A percentile compares a stretch with the other conserved stretches of the same genome.
phyloP scores from a whole-genome alignment of 306 rosid species.

The Cucumis sativus region Cucumber_9930_V3 NC_026655.2:4897001-4897500 shows the following conservation, averaged over 20 bases:
- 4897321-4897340: constrained; percentile 64
- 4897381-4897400: constrained; percentile 89
- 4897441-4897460: constrained; percentile 89
- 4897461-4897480: constrained; percentile 90
- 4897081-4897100: background rate
- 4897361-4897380: constrained; percentile 26
- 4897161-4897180: background rate
- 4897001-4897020: constrained; percentile 45
- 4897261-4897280: no score
- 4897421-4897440: constrained; percentile 63
- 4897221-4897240: background rate
- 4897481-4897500: constrained; percentile 65
- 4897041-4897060: background rate
- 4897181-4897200: constrained; percentile 40
- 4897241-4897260: background rate
- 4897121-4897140: constrained; percentile 2
- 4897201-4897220: constrained; percentile 27
- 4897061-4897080: background rate
- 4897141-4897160: constrained; percentile 42
- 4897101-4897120: background rate
- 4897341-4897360: constrained; percentile 34
- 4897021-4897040: constrained; percentile 12
- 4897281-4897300: background rate
- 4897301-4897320: constrained; percentile 11
- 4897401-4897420: constrained; percentile 74